Evolutionary conservation across 2,329 filamentous ascomycete species (phyloP).

Genomic region (Boeremia lycopersici): DNA sequence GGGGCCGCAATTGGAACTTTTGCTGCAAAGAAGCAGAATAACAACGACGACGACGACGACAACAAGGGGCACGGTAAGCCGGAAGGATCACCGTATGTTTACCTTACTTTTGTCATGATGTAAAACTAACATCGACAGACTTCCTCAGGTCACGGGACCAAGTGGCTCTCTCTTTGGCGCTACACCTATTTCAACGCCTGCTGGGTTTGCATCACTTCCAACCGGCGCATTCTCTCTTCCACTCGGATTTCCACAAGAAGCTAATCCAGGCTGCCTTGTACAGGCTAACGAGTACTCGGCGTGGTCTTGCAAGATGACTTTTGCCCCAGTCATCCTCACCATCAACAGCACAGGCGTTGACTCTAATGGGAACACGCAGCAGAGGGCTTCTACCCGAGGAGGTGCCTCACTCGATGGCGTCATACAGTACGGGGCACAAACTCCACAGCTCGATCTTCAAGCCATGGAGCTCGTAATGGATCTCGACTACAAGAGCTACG

Average conservation of each 20-base stretch:
- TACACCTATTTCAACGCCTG: constrained; percentile 55
- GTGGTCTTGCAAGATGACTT: constrained; percentile 57
- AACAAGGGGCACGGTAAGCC: constrained; percentile 20
- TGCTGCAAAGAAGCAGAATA: constrained; percentile 49
- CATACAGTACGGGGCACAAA: constrained; percentile 67
- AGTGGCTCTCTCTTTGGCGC: constrained; percentile 58
- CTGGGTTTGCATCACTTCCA: constrained; percentile 53
- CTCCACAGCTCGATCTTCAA: constrained; percentile 58
- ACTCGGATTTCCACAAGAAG: constrained; percentile 53
- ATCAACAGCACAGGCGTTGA: constrained; percentile 28
- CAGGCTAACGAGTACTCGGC: constrained; percentile 53
- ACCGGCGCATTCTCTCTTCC: constrained; percentile 59
- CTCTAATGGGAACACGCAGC: constrained; percentile 14
- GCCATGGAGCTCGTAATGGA: constrained; percentile 63
- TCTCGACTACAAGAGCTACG: constrained; percentile 60
- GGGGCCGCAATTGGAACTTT: constrained; percentile 62
- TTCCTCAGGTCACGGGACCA: constrained; percentile 54
- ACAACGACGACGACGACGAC: constrained; percentile 9
- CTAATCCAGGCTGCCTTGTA: constrained; percentile 57
- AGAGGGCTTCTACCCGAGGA: constrained; percentile 30
- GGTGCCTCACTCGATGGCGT: constrained; percentile 43
- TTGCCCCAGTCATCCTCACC: constrained; percentile 41
- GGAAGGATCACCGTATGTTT: constrained; percentile 40
- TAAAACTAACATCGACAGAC: constrained; percentile 29
- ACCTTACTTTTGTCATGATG: neutral